Percentiles rank a stretch among this genome's conserved stretches.
phyloP scores from a whole-genome alignment of 2,329 filamentous ascomycete species.

The Aspergillus fumigatiaffinis region DNA sequence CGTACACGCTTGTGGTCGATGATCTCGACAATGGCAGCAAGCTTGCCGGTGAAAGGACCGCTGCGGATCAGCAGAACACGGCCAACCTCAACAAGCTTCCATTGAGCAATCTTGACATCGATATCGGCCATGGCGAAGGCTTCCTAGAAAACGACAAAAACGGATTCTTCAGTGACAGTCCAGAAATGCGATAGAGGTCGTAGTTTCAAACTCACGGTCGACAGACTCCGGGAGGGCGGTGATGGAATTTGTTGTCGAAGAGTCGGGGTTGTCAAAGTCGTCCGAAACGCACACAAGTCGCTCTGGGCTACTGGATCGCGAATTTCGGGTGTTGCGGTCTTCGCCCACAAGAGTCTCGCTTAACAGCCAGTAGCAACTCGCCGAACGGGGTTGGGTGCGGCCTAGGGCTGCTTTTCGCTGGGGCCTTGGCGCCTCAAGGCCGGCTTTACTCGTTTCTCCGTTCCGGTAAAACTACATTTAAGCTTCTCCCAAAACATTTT shows the following conservation, averaged over 20 bases:
- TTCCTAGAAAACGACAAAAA: slow-evolving; percentile 43
- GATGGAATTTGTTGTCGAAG: slow-evolving; percentile 39
- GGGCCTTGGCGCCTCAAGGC: slow-evolving; percentile 9
- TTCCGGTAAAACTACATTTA: slow-evolving; percentile 15
- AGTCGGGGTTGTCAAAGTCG: slow-evolving; percentile 38
- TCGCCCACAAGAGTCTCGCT: slow-evolving; percentile 41
- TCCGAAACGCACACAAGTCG: slow-evolving; percentile 31
- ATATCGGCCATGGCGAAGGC: slow-evolving; percentile 76
- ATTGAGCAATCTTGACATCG: slow-evolving; percentile 75
- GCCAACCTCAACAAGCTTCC: slow-evolving; percentile 98
- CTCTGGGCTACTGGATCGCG: slow-evolving; percentile 26
- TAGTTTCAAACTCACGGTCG: slow-evolving; percentile 36
- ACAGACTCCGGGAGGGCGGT: slow-evolving; percentile 35
- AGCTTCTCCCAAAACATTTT: slow-evolving; percentile 19
- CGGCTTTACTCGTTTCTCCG: slow-evolving; percentile 22
- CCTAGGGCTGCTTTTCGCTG: slow-evolving; percentile 33
- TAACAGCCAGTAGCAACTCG: slow-evolving; percentile 34
- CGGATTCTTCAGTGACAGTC: slow-evolving; percentile 22
- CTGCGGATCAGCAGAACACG: slow-evolving; percentile 89
- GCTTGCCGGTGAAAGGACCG: slow-evolving; percentile 76
- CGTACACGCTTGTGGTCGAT: slow-evolving; percentile 99
- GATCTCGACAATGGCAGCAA: slow-evolving; percentile 96
- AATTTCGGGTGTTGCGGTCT: slow-evolving; percentile 35
- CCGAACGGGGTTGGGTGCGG: slow-evolving; percentile 18
- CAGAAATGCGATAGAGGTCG: slow-evolving; percentile 13